Base-by-base conservation (phyloP, 305 asterid species). In the Nicotiana rustica region DNA sequence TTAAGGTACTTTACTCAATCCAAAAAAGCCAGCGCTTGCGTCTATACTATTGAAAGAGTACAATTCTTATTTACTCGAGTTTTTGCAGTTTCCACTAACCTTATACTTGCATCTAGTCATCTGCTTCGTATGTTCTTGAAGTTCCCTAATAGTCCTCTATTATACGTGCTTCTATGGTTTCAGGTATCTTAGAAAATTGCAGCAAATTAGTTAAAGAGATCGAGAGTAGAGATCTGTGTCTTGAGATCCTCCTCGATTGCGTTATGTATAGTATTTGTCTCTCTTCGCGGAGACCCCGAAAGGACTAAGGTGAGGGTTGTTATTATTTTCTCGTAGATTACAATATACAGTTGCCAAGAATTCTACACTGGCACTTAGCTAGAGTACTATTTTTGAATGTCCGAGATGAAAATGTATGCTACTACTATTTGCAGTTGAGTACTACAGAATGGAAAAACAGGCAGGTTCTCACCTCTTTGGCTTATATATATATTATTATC, bases 241-340 rank as follows among this genome's bases (percentile, higher is more conserved):
- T 49, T 3, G 91, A 87, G 95, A 91, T 93, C 97, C 94, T 89
- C 82, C 93, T 91, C 91, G 85, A n/a, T 67, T 88, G 91, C 89
- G 87, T 76, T 49, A 84, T 81, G 77, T 82, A 77, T 59, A 83
- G 5, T 7, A 79, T 14, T 65, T 41, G 59, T 41, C 9, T 60
- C 41, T 78, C n/a, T 78, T 60, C 6, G 10, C 1, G 13, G 29
- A 38, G 75, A 29, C 29, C 1, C 15, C 12, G 8, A 6, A 62
- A 79, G 82, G 82, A 5, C 21, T 38, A 66, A 67, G 52, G 81
- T 77, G 3, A 10, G 38, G 29, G 10, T 4, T 44, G 15, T 52
- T 62, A 25, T 44, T 41, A 41, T 41, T 8, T 25, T 52, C 31
- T 79, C 8, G 36, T 61, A 62, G 61, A 10, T 78, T 38, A 61